Percentiles rank a stretch among this genome's conserved stretches.
These are phyloP conservation scores for Arxiozyma heterogenica DNA, from an alignment of 1,139 yeast species.

Conservation along the genomic window DNA sequence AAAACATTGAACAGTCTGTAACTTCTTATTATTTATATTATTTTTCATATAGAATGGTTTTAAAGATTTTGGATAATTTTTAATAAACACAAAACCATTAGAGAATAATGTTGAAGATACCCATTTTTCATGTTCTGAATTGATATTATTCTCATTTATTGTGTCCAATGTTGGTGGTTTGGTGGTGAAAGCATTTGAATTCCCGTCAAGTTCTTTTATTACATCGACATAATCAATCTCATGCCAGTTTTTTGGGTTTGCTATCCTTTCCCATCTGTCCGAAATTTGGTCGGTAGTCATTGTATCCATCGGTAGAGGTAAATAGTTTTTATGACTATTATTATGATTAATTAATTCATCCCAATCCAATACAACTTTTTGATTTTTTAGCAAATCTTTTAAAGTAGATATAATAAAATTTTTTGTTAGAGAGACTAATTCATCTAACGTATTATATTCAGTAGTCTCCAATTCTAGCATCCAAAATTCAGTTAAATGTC, in stretches of 20 bases:
- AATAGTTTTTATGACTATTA: too few species aligned
- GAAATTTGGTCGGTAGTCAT: conserved; percentile 33
- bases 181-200: background rate
- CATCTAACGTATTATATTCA: conserved; percentile 48
- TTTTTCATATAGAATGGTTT: conserved; percentile 91
- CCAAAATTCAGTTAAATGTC: conserved; percentile 95
- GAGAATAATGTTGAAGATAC: conserved; percentile 58
- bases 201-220: conserved; percentile 24
- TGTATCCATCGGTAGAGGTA: conserved; percentile 30
- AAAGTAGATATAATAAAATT: conserved; percentile 30
- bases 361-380: conserved; percentile 39
- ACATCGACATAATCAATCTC: conserved; percentile 71
- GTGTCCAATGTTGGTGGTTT: conserved; percentile 1
- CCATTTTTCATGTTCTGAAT: conserved; percentile 88
- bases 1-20: conserved; percentile 74
- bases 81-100: conserved; percentile 73
- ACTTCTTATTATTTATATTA: conserved; percentile 18
- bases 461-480: conserved; percentile 91
- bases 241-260: conserved; percentile 45
- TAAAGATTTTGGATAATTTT: conserved; percentile 68
- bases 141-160: conserved; percentile 35
- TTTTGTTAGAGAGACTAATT: conserved; percentile 61
- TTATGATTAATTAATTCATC: conserved; percentile 14
- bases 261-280: conserved; percentile 29
- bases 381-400: background rate